Conservation (phyloP, 345 rosid species). For the Citrus mangshanensis region DNA sequence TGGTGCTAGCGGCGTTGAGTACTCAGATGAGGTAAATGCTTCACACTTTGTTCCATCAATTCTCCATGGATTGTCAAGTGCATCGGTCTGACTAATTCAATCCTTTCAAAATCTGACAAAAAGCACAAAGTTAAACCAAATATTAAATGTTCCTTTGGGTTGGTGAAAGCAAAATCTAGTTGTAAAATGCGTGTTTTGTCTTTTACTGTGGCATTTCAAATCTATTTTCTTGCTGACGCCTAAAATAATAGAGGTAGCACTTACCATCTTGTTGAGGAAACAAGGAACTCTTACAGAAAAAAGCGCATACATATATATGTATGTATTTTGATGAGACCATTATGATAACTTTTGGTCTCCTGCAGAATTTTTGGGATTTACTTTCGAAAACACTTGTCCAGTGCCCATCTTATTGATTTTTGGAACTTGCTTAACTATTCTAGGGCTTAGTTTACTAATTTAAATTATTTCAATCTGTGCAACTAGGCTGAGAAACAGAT, state of each 20-base stretch:
- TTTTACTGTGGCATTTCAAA: background rate
- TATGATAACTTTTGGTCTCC: background rate
- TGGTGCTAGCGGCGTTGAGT: constrained; percentile 91
- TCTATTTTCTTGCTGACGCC: background rate
- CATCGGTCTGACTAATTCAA: background rate
- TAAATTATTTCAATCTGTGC: background rate
- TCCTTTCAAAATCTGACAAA: background rate
- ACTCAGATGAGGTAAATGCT: constrained; percentile 79
- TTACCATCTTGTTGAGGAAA: background rate
- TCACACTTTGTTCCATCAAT: background rate
- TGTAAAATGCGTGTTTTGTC: background rate
- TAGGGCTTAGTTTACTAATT: background rate
- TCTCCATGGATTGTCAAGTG: background rate
- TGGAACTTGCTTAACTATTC: background rate
- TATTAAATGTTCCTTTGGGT: background rate
- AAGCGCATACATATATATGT: too few relatives aligned
- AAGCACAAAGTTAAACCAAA: background rate
- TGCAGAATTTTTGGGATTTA: background rate
- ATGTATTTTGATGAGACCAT: background rate
- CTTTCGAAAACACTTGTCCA: background rate
- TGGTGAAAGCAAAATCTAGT: background rate
- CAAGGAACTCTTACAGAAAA: background rate
- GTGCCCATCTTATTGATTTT: background rate
- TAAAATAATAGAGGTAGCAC: background rate
- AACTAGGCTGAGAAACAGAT: constrained; percentile 94